Evolutionary conservation across 208 protist genomes (phyloP).

Genomic region (Kentomonas sorsogonicus): DNA sequence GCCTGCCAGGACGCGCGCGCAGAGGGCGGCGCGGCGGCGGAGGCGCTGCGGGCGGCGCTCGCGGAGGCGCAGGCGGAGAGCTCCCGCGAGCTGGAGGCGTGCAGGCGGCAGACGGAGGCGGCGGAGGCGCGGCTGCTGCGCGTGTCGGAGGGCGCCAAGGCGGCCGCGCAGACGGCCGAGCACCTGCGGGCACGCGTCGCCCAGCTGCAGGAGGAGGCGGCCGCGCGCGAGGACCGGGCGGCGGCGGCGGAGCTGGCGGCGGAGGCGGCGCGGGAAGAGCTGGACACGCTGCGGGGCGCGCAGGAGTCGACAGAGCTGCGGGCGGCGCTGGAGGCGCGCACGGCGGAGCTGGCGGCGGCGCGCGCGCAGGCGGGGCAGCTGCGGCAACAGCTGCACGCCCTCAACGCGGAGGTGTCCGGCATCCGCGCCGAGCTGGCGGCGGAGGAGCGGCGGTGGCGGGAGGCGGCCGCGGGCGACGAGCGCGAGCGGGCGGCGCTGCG

Average conservation of each 20-base stretch:
- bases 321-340: constrained; percentile 7
- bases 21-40: too few relatives aligned
- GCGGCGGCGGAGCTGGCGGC: too few relatives aligned
- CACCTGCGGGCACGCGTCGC: not conserved
- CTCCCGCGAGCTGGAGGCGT: too few relatives aligned
- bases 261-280: not conserved
- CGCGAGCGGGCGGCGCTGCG: not conserved
- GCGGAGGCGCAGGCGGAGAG: too few relatives aligned
- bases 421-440: not conserved
- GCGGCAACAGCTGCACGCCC: constrained; percentile 1
- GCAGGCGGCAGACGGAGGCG: not conserved
- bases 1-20: too few relatives aligned
- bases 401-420: constrained; percentile 3
- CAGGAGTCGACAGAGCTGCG: not conserved
- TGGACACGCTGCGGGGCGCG: not conserved
- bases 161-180: not conserved
- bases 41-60: too few relatives aligned
- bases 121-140: not conserved
- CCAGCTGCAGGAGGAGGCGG: not conserved
- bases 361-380: constrained; percentile 13
- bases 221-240: not conserved
- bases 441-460: constrained; percentile 5
- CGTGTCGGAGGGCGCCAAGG: not conserved
- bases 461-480: not conserved
- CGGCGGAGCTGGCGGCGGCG: constrained; percentile 15